These are phyloP conservation scores for Mycocalia duriaeana DNA, from an alignment of 1,284 basidiomycete species.

Conservation along the genomic window DNA sequence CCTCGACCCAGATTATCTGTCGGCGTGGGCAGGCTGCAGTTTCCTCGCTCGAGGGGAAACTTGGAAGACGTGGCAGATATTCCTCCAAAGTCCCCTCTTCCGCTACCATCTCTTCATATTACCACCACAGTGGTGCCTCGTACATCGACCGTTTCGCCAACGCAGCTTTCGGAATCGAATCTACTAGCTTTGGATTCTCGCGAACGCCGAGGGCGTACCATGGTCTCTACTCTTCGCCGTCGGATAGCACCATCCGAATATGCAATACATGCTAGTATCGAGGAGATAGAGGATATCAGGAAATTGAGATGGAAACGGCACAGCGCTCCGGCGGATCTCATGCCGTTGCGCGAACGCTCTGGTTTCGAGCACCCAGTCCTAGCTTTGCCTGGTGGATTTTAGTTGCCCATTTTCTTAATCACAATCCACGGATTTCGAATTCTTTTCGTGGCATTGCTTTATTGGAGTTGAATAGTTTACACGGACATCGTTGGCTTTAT, in stretches of 20 bases:
- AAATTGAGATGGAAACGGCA: constrained; percentile 39
- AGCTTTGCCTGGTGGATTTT: constrained; percentile 42
- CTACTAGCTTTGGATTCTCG: constrained; percentile 47
- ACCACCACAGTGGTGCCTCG: constrained; percentile 47
- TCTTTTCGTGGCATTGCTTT: too few relatives aligned
- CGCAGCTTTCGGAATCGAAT: constrained; percentile 50
- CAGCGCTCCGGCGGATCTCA: constrained; percentile 45
- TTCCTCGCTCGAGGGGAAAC: constrained; percentile 23
- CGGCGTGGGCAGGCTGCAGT: constrained; percentile 45
- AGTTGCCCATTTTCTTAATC: too few relatives aligned
- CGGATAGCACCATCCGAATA: constrained; percentile 38
- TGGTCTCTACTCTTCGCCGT: constrained; percentile 59
- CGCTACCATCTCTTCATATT: constrained; percentile 39
- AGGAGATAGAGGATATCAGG: constrained; percentile 28
- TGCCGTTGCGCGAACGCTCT: constrained; percentile 28
- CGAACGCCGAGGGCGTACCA: constrained; percentile 49
- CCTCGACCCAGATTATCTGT: constrained; percentile 31
- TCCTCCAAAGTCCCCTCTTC: constrained; percentile 30
- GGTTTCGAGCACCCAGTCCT: constrained; percentile 47
- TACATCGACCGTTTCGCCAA: constrained; percentile 36
- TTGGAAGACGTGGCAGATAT: constrained; percentile 16
- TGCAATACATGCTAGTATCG: constrained; percentile 11
- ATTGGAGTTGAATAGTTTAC: neutral
- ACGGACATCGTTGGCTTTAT: neutral
- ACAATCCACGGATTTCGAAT: too few relatives aligned